Percentiles rank a stretch among this genome's conserved stretches.
Evolutionary conservation across 2,329 filamentous ascomycete genomes (phyloP).

Genomic region (Ophiostoma ulmi): DNA sequence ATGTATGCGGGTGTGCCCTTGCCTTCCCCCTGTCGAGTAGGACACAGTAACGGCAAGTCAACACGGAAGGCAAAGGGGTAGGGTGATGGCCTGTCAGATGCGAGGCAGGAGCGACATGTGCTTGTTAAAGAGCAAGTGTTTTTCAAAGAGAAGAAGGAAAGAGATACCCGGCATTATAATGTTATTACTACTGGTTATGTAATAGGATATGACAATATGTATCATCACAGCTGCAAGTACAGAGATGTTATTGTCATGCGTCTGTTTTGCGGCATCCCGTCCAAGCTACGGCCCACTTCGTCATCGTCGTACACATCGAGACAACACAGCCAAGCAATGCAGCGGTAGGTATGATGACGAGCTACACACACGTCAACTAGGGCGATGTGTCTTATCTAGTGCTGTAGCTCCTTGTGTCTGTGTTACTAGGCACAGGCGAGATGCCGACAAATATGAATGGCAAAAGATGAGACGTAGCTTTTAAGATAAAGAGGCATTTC

Average conservation of each 20-base stretch:
- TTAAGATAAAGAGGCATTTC: too few species aligned
- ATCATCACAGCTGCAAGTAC: too few species aligned
- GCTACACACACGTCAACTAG: neutral
- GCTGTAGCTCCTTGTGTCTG: neutral
- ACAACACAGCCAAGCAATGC: neutral
- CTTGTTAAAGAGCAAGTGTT: neutral
- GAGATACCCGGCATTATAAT: neutral
- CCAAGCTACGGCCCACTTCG: neutral
- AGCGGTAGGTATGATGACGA: neutral
- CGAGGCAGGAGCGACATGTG: neutral
- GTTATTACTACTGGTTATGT: neutral
- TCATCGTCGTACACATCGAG: neutral
- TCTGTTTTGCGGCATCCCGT: neutral
- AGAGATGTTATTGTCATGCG: neutral
- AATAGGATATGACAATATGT: neutral
- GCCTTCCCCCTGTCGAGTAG: constrained; percentile 12
- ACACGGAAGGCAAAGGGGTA: neutral
- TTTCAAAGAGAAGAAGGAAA: neutral
- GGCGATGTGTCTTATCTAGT: neutral
- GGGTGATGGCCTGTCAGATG: neutral
- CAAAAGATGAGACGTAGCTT: too few species aligned
- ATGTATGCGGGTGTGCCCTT: constrained; percentile 10
- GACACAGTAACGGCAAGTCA: constrained; percentile 9
- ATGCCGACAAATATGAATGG: neutral
- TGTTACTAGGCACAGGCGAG: constrained; percentile 1